Percentiles rank a stretch among this genome's conserved stretches.
phyloP scores from a whole-genome alignment of 192 early-diverging fungal species.

The Chytriomyces hyalinus region DNA sequence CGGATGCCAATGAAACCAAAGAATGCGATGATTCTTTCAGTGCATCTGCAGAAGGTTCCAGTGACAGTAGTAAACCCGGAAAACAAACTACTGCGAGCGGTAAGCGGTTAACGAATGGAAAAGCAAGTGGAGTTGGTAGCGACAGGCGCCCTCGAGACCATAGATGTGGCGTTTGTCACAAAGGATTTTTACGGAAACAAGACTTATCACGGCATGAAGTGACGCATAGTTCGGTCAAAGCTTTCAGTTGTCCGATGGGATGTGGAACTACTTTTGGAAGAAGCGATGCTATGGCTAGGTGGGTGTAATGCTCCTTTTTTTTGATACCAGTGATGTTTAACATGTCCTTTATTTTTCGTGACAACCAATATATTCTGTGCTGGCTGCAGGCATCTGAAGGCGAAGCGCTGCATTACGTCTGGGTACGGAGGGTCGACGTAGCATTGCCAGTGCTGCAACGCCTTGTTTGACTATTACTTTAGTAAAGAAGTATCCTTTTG shows the following conservation, averaged over 20 bases:
- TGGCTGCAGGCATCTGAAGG: constrained; percentile 29
- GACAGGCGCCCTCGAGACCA: constrained; percentile 1
- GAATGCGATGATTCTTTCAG: background rate
- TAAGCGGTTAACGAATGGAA: background rate
- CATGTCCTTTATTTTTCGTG: background rate
- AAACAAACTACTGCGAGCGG: no score
- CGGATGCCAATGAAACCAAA: background rate
- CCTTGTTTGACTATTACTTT: no score
- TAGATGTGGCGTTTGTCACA: constrained; percentile 3
- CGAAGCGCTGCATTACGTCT: constrained; percentile 2
- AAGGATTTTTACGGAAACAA: constrained; percentile 19
- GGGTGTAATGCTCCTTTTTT: background rate
- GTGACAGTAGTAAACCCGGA: background rate
- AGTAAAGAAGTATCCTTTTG: no score
- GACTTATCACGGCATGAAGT: constrained; percentile 20
- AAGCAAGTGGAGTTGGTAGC: background rate
- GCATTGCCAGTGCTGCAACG: no score
- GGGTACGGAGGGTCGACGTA: background rate
- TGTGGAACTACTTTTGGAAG: constrained; percentile 10
- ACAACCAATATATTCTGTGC: background rate
- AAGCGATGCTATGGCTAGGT: constrained; percentile 13
- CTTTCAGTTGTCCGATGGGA: constrained; percentile 1
- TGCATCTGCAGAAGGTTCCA: background rate
- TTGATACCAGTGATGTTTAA: constrained; percentile 21
- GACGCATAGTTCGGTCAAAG: constrained; percentile 3